Base-by-base conservation (phyloP, 192 early-diverging fungal species). In the Diversispora epigaea region DNA sequence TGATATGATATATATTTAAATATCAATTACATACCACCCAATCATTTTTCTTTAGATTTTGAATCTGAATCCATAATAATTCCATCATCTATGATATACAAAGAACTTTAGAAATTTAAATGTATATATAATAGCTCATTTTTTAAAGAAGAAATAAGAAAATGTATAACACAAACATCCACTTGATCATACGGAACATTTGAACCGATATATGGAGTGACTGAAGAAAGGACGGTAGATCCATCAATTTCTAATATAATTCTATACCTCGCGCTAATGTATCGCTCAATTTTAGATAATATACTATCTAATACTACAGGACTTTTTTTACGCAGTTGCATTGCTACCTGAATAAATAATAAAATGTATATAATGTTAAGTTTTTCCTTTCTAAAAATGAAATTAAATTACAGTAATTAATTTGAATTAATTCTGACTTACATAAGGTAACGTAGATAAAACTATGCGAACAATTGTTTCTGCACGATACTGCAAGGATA, bases 371-470 rank as follows among this genome's bases (percentile, higher is more conserved):
- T 19, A 43, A 4, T 43, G 10, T 6, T 14, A 50, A 50, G 14
- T 50, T 50, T 50, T 12, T 14, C 49, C 49, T 14, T 14, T 14
- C 49, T 14, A 14, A 12, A 50, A 50, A 50, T 14, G 8, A 12
- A 50, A 50, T 50, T 12, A 5, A 50, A 12, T 50, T 50, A 50
- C 4, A 12, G 14, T 49, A 49, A 49, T 7, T 49, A 2, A 11
- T 49, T 11, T 49, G 7, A 49, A 49, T 49, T 7, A 12, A 50
- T 50, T 50, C 5, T 12, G 14, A 49, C 80, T 60, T 78, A 87
- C 90, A 89, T 88, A 96, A 49, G 95, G 96, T 69, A 98, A 84
- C 50, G 91, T 87, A 44, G 89, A 85, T 65, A 95, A 82, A 8
- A 93, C 89, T 61, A 91, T 82, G 70, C 83, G 92, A n/a, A 93